A percentile compares a stretch with the other conserved stretches of the same genome.
Evolutionary conservation across 352 stramenopile genomes (phyloP).

Genomic region (Phytophthora idaei): DNA sequence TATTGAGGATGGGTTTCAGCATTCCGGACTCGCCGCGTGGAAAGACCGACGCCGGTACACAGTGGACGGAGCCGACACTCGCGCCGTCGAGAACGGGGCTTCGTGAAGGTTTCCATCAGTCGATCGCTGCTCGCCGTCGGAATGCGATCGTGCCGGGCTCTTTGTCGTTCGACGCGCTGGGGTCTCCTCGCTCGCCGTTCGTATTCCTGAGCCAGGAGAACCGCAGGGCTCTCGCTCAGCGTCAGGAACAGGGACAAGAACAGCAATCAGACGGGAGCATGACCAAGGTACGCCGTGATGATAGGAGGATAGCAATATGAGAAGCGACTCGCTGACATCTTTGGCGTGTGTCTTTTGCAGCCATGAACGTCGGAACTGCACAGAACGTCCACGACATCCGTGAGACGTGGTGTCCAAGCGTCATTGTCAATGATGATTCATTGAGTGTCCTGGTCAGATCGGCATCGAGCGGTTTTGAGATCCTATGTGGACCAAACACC

Average conservation of each 20-base stretch:
- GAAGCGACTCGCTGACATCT: conserved; percentile 13
- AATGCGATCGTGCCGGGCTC: conserved; percentile 64
- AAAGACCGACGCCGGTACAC: conserved; percentile 18
- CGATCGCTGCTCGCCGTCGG: conserved; percentile 42
- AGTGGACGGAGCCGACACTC: conserved; percentile 11
- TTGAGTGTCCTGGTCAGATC: conserved; percentile 1
- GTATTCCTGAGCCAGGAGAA: conserved; percentile 42
- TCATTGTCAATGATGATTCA: not conserved
- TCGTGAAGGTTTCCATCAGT: conserved; percentile 29
- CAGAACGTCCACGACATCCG: conserved; percentile 21
- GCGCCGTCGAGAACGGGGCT: conserved; percentile 10
- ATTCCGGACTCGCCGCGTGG: conserved; percentile 60
- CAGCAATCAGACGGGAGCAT: conserved; percentile 3
- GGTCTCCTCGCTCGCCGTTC: conserved; percentile 48
- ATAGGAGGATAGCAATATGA: conserved; percentile 13
- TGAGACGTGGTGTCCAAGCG: not conserved
- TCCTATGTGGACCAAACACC: not conserved
- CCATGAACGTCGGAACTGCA: conserved; percentile 17
- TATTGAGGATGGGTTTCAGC: conserved; percentile 62
- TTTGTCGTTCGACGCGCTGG: conserved; percentile 48
- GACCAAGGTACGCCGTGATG: conserved; percentile 14
- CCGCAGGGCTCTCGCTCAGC: conserved; percentile 38
- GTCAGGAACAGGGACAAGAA: conserved; percentile 10
- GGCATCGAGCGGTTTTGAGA: not conserved
- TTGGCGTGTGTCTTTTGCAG: conserved; percentile 11